phyloP scores from a whole-genome alignment of 129 eudicot species.

The Helichrysum umbraculigerum region DNA sequence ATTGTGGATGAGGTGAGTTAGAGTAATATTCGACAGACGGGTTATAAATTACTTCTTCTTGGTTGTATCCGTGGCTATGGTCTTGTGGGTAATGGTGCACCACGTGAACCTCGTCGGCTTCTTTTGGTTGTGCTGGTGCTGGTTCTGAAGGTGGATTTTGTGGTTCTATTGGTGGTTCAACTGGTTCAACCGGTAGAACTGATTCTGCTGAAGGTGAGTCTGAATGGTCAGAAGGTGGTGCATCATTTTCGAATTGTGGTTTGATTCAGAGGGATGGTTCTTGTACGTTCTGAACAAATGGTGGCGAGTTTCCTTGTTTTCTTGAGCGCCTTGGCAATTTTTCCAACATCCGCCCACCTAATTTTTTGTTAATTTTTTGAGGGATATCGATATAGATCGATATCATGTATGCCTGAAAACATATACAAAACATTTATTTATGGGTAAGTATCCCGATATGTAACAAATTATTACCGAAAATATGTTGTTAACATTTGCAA shows the following conservation, averaged over 20 bases:
- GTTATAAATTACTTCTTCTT: conserved; percentile 37
- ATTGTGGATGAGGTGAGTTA: conserved; percentile 29
- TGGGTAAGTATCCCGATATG: background rate
- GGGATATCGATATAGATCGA: conserved; percentile 63
- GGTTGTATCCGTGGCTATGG: conserved; percentile 35
- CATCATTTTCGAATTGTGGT: conserved; percentile 38
- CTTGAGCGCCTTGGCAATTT: conserved; percentile 61
- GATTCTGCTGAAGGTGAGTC: conserved; percentile 43
- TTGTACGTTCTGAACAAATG: conserved; percentile 55
- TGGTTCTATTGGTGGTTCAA: conserved; percentile 50
- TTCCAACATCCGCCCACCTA: conserved; percentile 72
- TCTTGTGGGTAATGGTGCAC: conserved; percentile 67
- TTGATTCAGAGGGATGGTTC: conserved; percentile 40
- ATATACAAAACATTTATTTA: background rate
- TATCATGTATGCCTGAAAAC: conserved; percentile 57
- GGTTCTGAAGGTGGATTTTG: conserved; percentile 42
- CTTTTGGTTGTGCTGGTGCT: conserved; percentile 36
- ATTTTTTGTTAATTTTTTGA: conserved; percentile 54
- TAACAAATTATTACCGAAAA: too few relatives aligned
- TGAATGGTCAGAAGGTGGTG: conserved; percentile 43
- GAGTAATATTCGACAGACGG: conserved; percentile 28
- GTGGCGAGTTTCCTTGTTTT: conserved; percentile 72
- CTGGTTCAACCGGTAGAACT: conserved; percentile 41
- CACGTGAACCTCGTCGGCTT: conserved; percentile 58
- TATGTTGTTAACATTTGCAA: too few relatives aligned